Evolutionary conservation across 2,329 filamentous ascomycete species (phyloP), one percentile per base, ranked within the genome.

Genomic region (Hypomyces perniciosus): DNA sequence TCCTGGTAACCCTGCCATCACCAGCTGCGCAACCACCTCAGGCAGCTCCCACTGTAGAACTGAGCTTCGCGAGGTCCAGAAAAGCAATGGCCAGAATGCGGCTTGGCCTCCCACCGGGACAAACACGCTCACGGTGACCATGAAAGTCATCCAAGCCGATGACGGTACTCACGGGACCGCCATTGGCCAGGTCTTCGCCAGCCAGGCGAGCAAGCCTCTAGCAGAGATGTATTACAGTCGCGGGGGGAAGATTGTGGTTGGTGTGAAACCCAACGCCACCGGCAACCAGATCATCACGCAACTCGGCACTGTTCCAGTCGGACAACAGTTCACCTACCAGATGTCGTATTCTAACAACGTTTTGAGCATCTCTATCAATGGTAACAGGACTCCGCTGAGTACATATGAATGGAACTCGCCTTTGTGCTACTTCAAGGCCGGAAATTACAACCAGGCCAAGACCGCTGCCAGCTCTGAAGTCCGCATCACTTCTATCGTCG

Each of bases 31-130:
- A 5, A 72, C 64, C 5, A 73, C 71, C 1, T 53, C 62, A 0
- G 65, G 69, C 56, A 70, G 68, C 57, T 53, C 66, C 44, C 70
- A 73, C 54, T 73, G 71, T 55, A 69, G 69, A 27, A 71, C 67
- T 8, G 71, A 73, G 57, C 59, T 73, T 5, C 68, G 69, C 9
- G 71, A 73, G 58, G 52, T 54, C 9, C 55, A 47, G 12, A 66
- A 66, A 3, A 61, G 46, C 4, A 61, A 52, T 46, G 64, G 70
- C 65, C 57, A 64, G 38, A 66, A 69, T 8, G 64, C 60, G 5
- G 56, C 55, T 12, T 51, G 49, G 49, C 6, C 49, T 34, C 50
- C 50, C 37, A 28, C 44, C 8, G 50, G 52, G 1, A 54, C 52
- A 30, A 51, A 51, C 38, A 53, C 48, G 4, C 31, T 51, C 13